Evolutionary conservation across 192 early-diverging fungal genomes (phyloP).

Genomic region (Anaeromyces robustus): DNA sequence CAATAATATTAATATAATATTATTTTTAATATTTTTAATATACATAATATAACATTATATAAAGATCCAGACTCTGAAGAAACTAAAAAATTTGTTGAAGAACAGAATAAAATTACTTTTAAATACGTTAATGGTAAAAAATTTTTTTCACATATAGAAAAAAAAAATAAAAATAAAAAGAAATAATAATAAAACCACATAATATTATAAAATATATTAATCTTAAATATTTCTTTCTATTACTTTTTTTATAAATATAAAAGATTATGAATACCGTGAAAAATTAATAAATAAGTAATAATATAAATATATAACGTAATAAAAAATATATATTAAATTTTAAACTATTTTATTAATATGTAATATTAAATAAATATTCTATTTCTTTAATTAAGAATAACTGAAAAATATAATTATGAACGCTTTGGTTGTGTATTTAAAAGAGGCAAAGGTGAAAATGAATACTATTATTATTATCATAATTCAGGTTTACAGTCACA

Average conservation of each 20-base stretch:
- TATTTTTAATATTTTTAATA: no score
- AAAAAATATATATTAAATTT: no score
- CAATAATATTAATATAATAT: no score
- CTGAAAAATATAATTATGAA: conserved; percentile 26
- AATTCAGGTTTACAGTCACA: conserved; percentile 47
- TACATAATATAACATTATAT: background rate
- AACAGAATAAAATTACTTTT: conserved; percentile 31
- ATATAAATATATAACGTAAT: no score
- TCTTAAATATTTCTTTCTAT: no score
- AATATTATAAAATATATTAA: no score
- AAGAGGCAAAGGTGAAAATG: conserved; percentile 13
- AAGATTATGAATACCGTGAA: background rate
- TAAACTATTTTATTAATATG: no score
- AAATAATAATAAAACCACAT: no score
- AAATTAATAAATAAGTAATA: conserved; percentile 11
- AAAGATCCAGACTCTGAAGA: background rate
- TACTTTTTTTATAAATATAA: background rate
- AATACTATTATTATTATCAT: conserved; percentile 47
- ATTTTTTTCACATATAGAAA: no score
- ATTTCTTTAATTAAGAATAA: no score
- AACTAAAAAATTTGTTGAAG: conserved; percentile 28
- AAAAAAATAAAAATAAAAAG: no score
- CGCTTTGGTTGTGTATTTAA: conserved; percentile 33
- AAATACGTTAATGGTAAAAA: conserved; percentile 19
- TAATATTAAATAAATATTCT: no score